Evolutionary conservation across 306 rosid species (phyloP).

Genomic region (Corylus heterophylla): DNA sequence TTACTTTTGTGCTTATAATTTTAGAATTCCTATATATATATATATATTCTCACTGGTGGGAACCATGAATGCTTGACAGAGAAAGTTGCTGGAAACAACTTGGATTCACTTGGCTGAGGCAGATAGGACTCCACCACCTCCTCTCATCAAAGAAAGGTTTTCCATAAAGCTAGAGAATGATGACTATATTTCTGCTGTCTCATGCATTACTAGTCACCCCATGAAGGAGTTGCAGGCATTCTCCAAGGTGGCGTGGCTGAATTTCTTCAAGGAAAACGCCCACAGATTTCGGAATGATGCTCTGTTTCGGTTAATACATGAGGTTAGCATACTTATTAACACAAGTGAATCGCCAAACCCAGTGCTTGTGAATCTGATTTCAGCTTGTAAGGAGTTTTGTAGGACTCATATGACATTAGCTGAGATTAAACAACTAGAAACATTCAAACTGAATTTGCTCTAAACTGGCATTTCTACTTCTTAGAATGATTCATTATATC

Average conservation of each 20-base stretch:
- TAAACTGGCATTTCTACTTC: neutral
- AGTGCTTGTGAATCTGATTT: slow-evolving; percentile 47
- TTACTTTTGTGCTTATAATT: neutral
- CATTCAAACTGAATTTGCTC: slow-evolving; percentile 27
- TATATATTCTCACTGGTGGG: neutral
- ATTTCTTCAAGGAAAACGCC: slow-evolving; percentile 50
- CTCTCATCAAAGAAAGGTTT: slow-evolving; percentile 70
- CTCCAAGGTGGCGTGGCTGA: slow-evolving; percentile 70
- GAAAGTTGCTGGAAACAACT: slow-evolving; percentile 59
- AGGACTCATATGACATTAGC: slow-evolving; percentile 23
- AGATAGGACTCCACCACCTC: slow-evolving; percentile 47
- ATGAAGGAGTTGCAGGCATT: slow-evolving; percentile 49
- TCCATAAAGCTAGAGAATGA: slow-evolving; percentile 57
- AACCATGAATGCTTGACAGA: slow-evolving; percentile 54
- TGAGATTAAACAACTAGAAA: slow-evolving; percentile 30
- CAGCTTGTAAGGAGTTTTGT: slow-evolving; percentile 55
- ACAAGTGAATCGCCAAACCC: slow-evolving; percentile 40
- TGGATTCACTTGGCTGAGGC: slow-evolving; percentile 66
- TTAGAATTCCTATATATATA: neutral
- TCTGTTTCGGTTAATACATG: slow-evolving; percentile 45
- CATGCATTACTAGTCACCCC: slow-evolving; percentile 42
- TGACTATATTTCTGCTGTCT: slow-evolving; percentile 54
- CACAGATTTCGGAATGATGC: slow-evolving; percentile 54
- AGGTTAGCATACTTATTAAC: slow-evolving; percentile 40
- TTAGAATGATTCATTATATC: no score